Conservation (phyloP, 2,329 filamentous ascomycete species). For the Trichoderma semiorbis region DNA sequence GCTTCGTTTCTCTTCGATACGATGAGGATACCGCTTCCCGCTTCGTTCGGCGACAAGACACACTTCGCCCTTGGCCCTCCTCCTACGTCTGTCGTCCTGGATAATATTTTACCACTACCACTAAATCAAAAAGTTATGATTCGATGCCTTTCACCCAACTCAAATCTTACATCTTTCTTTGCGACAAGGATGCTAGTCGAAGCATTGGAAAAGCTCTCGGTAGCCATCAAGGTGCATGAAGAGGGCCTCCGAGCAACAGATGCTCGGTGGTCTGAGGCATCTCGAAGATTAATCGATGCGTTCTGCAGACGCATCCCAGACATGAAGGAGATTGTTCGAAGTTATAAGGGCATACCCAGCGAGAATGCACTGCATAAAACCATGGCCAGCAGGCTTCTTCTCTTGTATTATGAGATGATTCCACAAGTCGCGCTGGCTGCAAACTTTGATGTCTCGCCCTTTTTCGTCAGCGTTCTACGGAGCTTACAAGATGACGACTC, state of each 20-base stretch:
- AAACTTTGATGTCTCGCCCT: slow-evolving; percentile 81
- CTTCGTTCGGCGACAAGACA: slow-evolving; percentile 64
- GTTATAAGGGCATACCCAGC: slow-evolving; percentile 66
- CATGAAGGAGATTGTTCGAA: slow-evolving; percentile 74
- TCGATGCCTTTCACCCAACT: slow-evolving; percentile 74
- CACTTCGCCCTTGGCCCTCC: slow-evolving; percentile 66
- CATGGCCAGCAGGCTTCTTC: slow-evolving; percentile 71
- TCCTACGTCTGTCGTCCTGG: slow-evolving; percentile 72
- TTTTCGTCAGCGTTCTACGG: slow-evolving; percentile 66
- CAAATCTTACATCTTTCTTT: slow-evolving; percentile 79
- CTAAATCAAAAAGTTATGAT: slow-evolving; percentile 75
- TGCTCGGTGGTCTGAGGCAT: slow-evolving; percentile 65
- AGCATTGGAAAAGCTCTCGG: slow-evolving; percentile 73
- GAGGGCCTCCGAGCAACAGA: slow-evolving; percentile 38
- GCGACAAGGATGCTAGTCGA: slow-evolving; percentile 74
- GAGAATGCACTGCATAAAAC: slow-evolving; percentile 74
- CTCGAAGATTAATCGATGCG: slow-evolving; percentile 63
- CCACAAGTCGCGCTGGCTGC: slow-evolving; percentile 77
- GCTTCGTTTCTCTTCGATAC: slow-evolving; percentile 82
- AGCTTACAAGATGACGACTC: slow-evolving; percentile 54
- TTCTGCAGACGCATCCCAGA: slow-evolving; percentile 77
- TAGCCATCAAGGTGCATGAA: slow-evolving; percentile 59
- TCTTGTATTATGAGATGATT: slow-evolving; percentile 79
- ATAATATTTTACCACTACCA: slow-evolving; percentile 81
- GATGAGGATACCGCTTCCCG: slow-evolving; percentile 70